Evolutionary conservation across 345 rosid species (phyloP).

Genomic region (Clausena lansium): DNA sequence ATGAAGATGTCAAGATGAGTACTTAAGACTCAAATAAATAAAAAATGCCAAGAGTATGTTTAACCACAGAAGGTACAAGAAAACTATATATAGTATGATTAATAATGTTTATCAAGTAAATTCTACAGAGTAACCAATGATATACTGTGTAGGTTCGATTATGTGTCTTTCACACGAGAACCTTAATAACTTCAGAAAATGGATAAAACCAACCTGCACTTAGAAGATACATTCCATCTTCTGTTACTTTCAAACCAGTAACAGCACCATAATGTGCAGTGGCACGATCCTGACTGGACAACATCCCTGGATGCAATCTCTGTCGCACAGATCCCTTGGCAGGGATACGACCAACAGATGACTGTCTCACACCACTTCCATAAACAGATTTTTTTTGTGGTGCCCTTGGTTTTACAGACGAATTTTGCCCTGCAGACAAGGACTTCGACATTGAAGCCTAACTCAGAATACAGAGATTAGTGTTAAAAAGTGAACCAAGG

Average conservation of each 20-base stretch:
- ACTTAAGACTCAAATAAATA: neutral
- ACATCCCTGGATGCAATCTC: conserved; percentile 87
- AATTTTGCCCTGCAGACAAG: conserved; percentile 37
- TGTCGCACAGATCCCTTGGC: conserved; percentile 53
- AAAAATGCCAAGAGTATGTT: neutral
- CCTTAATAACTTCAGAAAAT: neutral
- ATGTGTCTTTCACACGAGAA: neutral
- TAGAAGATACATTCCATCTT: conserved; percentile 89
- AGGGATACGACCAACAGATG: conserved; percentile 45
- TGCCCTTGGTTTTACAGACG: conserved; percentile 34
- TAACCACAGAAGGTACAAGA: neutral
- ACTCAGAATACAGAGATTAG: neutral
- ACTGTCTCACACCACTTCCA: conserved; percentile 61
- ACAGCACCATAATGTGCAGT: conserved; percentile 96
- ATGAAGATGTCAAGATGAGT: neutral
- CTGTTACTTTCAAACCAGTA: conserved; percentile 77
- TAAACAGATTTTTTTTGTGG: conserved; percentile 43
- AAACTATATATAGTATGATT: neutral
- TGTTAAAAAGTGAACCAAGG: neutral
- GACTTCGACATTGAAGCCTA: conserved; percentile 54
- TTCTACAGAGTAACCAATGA: neutral
- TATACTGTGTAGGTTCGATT: neutral
- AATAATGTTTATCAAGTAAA: neutral
- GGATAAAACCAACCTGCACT: conserved; percentile 70
- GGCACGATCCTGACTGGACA: conserved; percentile 76